These are phyloP conservation scores for Phytophthora colocasiae DNA, from an alignment of 352 stramenopile genomes.

Conservation along the genomic window DNA sequence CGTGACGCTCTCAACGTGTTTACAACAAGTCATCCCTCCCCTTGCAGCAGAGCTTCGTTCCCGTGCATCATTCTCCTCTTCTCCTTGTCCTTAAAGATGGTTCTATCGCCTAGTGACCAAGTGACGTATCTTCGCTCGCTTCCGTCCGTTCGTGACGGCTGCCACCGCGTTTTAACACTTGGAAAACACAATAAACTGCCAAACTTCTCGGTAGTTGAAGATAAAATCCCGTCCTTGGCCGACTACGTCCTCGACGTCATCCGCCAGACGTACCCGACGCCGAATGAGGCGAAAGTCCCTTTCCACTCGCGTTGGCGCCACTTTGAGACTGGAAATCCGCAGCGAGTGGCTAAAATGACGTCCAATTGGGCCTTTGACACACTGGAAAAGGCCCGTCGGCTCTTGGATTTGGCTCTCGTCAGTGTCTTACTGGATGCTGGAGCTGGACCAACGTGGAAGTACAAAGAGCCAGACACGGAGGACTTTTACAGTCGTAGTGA, in stretches of 20 bases:
- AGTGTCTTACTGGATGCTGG: constrained; percentile 85
- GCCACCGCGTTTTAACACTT: constrained; percentile 68
- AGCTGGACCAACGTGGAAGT: constrained; percentile 75
- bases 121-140: constrained; percentile 78
- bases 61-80: background rate
- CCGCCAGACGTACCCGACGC: constrained; percentile 55
- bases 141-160: constrained; percentile 71
- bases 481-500: constrained; percentile 78
- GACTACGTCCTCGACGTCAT: constrained; percentile 81
- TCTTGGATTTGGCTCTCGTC: constrained; percentile 82
- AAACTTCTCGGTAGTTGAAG: constrained; percentile 67
- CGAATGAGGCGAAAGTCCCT: constrained; percentile 60
- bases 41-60: background rate
- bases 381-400: constrained; percentile 59
- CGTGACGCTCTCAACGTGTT: background rate
- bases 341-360: constrained; percentile 61
- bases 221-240: constrained; percentile 63
- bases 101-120: constrained; percentile 29
- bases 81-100: constrained; percentile 3
- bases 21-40: background rate
- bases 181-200: constrained; percentile 56
- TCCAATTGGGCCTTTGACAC: constrained; percentile 55
- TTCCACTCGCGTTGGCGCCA: constrained; percentile 86
- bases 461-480: constrained; percentile 71
- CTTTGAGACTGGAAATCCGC: constrained; percentile 81